Evolutionary conservation across 306 rosid species (phyloP), one percentile per base, ranked within the genome.

Genomic region (Clitoria ternatea): DNA sequence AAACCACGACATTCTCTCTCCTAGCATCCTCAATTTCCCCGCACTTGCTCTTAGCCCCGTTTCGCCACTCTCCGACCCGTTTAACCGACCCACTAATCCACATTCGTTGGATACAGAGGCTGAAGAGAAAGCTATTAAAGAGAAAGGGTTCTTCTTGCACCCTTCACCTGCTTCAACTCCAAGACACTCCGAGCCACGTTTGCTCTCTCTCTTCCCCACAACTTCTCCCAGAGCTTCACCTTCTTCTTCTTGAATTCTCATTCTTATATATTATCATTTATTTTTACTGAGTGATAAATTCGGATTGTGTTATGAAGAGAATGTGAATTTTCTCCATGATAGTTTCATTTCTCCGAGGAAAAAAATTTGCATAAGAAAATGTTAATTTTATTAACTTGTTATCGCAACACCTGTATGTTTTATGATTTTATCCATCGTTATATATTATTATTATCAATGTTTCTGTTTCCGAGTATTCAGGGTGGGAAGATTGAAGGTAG

Each of bases 1-100:
- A 0, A 82, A 92, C 11, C 92, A 86, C 8, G 97, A 91, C 73
- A 87, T 87, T 74, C 82, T 87, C 17, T 91, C 99, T 0, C 99
- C 99, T 5, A 94, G 95, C 78, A 84, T 94, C 44, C 99, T 94
- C 1, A 96, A 91, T 29, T 94, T 94, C 44, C 97, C 99, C 0
- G 23, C 97, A 0, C 85, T 94, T 0, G 86, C 64, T 3, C 91
- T 94, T 55, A 94, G 99, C 78, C 97, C 99, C 0, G 96, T 94
- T 27, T 91, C 99, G 13, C 97, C 97, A 0, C 89, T 94, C 3
- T 89, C 88, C 62, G 97, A 91, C 88, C 96, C 96, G 5, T 94
- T 94, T 50, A 80, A 76, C 74, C 85, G 96, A 43, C 78, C 98
- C 68, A 79, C n/a, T n/a, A n/a, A n/a, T n/a, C n/a, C n/a, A n/a